Evolutionary conservation across 257 asterid species (phyloP).

Genomic region (Salvia splendens): DNA sequence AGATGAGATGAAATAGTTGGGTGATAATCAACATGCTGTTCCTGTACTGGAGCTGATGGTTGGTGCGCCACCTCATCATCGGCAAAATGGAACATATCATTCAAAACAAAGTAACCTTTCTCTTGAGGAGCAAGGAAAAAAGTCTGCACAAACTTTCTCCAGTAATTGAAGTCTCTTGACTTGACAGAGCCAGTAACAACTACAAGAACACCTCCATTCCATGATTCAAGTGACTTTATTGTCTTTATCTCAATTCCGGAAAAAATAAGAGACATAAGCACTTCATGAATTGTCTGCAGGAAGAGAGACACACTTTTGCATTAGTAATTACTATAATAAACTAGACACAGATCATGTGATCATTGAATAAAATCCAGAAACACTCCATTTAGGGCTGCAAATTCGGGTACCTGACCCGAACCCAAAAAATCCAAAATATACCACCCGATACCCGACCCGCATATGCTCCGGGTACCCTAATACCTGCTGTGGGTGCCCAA

Average conservation of each 20-base stretch:
- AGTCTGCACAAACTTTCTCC: constrained; percentile 81
- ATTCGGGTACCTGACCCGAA: too few species aligned
- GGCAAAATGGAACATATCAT: constrained; percentile 76
- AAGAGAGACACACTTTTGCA: constrained; percentile 7
- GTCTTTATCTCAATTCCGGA: constrained; percentile 76
- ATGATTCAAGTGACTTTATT: constrained; percentile 75
- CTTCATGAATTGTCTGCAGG: constrained; percentile 70
- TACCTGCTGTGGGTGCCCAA: too few species aligned
- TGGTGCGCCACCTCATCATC: constrained; percentile 56
- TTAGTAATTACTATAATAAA: constrained; percentile 15
- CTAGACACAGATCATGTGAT: not conserved
- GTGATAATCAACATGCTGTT: constrained; percentile 53
- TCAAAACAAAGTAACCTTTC: constrained; percentile 83
- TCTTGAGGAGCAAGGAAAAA: constrained; percentile 96
- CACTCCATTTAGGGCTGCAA: not conserved
- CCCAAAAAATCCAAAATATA: too few species aligned
- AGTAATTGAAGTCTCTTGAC: constrained; percentile 47
- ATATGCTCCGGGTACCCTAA: too few species aligned
- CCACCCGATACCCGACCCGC: too few species aligned
- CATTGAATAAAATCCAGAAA: constrained; percentile 1
- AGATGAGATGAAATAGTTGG: constrained; percentile 50
- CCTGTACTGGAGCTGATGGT: constrained; percentile 50
- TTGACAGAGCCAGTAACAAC: constrained; percentile 78
- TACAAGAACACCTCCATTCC: constrained; percentile 80
- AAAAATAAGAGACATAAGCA: constrained; percentile 57